phyloP scores from a whole-genome alignment of 805 yeast species.

The Maudiozyma barnettii region DNA sequence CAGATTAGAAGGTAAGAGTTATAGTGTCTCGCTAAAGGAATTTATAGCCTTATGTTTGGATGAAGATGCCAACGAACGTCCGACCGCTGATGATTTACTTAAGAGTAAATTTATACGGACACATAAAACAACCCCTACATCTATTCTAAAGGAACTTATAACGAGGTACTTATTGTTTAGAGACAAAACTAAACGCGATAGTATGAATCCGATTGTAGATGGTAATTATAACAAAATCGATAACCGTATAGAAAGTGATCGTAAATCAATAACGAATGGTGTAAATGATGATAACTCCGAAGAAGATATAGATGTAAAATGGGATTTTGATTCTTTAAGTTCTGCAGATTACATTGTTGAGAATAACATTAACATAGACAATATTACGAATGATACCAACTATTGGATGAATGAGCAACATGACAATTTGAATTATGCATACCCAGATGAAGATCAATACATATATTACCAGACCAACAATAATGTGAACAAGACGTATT shows the following conservation, averaged over 20 bases:
- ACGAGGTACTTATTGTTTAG: constrained; percentile 68
- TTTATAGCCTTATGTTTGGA: constrained; percentile 86
- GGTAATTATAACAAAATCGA: constrained; percentile 3
- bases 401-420: constrained; percentile 21
- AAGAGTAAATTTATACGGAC: constrained; percentile 63
- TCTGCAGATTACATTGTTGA: constrained; percentile 65
- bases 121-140: constrained; percentile 51
- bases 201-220: constrained; percentile 23
- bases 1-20: constrained; percentile 81
- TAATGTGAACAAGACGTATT: constrained; percentile 11
- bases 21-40: constrained; percentile 69
- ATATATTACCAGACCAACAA: constrained; percentile 20
- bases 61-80: constrained; percentile 84
- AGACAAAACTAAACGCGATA: constrained; percentile 50
- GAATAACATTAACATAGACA: constrained; percentile 46
- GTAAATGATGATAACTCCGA: constrained; percentile 7
- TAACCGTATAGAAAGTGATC: background rate
- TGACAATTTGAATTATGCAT: constrained; percentile 24
- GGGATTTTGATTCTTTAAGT: constrained; percentile 85
- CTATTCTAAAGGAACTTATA: constrained; percentile 61
- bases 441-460: constrained; percentile 27
- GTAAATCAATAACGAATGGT: background rate
- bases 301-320: constrained; percentile 45
- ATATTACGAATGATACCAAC: constrained; percentile 24
- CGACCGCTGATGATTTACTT: constrained; percentile 73